Evolutionary conservation across 176 grass and related monocot genomes (phyloP).

Genomic region (Olyra latifolia): DNA sequence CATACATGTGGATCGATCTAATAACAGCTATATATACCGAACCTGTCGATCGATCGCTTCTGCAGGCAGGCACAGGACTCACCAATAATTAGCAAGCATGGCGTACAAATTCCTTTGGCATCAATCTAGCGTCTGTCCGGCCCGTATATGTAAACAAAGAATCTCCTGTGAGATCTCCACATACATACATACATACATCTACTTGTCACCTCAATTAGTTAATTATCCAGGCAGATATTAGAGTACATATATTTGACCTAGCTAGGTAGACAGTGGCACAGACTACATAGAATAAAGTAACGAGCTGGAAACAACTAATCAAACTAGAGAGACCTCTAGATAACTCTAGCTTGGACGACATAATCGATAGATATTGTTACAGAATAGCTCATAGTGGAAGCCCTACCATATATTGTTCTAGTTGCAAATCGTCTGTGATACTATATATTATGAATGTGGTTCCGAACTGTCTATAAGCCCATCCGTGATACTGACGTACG

Average conservation of each 20-base stretch:
- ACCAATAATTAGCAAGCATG: neutral
- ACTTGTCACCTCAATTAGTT: neutral
- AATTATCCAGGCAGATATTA: neutral
- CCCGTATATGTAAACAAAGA: neutral
- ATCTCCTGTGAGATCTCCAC: neutral
- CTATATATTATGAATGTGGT: too few relatives aligned
- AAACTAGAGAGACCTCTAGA: too few relatives aligned
- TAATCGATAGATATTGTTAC: too few relatives aligned
- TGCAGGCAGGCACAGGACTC: neutral
- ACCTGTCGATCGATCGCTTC: neutral
- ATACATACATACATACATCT: too few relatives aligned
- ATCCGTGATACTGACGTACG: too few relatives aligned
- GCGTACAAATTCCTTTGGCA: neutral
- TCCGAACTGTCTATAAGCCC: too few relatives aligned
- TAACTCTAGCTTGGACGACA: too few relatives aligned
- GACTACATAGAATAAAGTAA: slow-evolving; percentile 1
- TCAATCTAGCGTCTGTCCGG: neutral
- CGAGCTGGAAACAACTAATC: neutral
- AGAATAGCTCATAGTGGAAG: too few relatives aligned
- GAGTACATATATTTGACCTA: neutral
- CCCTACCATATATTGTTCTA: too few relatives aligned
- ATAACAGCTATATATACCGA: neutral
- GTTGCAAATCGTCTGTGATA: too few relatives aligned
- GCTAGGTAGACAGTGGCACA: slow-evolving; percentile 11
- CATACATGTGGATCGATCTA: neutral